Conservation (phyloP, 805 yeast genomes). For the Candida odintsovae region DNA sequence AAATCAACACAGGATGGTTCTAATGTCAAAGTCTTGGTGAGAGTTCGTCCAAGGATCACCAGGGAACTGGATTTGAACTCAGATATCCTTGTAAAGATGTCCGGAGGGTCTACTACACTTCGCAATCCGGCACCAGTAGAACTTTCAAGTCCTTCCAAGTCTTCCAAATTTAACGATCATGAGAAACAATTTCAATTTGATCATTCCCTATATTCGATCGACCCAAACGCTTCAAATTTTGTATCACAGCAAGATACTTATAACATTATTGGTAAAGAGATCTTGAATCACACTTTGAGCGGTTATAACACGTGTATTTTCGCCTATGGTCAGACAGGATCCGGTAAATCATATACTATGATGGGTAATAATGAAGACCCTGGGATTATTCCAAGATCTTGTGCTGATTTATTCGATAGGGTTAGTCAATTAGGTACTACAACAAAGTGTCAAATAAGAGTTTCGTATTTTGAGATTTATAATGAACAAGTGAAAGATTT, state of each 20-base stretch:
- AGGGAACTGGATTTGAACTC: conserved; percentile 15
- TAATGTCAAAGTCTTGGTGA: conserved; percentile 42
- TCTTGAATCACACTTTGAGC: conserved; percentile 55
- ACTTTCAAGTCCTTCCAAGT: conserved; percentile 9
- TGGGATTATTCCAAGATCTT: conserved; percentile 64
- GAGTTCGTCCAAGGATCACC: conserved; percentile 41
- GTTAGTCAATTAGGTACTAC: conserved; percentile 27
- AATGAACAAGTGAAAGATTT: conserved; percentile 73
- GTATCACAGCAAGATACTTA: conserved; percentile 49
- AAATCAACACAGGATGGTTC: conserved; percentile 1
- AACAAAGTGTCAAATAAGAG: conserved; percentile 36
- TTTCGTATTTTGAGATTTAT: conserved; percentile 70
- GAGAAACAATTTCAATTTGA: conserved; percentile 43
- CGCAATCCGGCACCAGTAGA: conserved; percentile 7
- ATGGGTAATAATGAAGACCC: conserved; percentile 46
- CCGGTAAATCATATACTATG: conserved; percentile 57
- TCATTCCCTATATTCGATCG: conserved; percentile 44
- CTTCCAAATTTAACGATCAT: neutral
- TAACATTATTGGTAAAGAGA: conserved; percentile 47
- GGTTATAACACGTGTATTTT: conserved; percentile 73
- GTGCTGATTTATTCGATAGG: conserved; percentile 45
- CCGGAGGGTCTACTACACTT: conserved; percentile 8
- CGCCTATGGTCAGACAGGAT: conserved; percentile 59
- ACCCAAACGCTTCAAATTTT: conserved; percentile 27
- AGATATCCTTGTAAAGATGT: conserved; percentile 17